Evolutionary conservation across 768 basidiomycete genomes (phyloP).

Genomic region (Termitomyces eurrhizus): DNA sequence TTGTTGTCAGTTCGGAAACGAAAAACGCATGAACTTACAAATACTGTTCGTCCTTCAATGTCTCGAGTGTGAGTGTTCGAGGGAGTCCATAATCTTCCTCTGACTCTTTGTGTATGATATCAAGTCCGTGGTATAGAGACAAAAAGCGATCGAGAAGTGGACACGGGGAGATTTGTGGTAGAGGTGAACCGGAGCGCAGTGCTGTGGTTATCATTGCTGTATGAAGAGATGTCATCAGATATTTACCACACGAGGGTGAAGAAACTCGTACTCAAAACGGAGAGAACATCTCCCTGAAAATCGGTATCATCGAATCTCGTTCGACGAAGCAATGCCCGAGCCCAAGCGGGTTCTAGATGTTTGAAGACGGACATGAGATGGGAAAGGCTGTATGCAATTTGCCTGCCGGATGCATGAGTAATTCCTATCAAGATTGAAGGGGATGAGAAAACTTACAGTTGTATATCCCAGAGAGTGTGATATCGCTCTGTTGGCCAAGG

Average conservation of each 20-base stretch:
- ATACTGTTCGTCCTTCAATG: slow-evolving; percentile 75
- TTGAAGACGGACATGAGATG: slow-evolving; percentile 72
- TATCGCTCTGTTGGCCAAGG: slow-evolving; percentile 81
- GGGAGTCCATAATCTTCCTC: slow-evolving; percentile 78
- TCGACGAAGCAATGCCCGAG: slow-evolving; percentile 67
- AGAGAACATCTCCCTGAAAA: slow-evolving; percentile 82
- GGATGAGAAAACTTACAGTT: slow-evolving; percentile 42
- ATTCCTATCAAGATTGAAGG: background rate
- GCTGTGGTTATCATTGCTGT: slow-evolving; percentile 75
- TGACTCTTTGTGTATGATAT: slow-evolving; percentile 64
- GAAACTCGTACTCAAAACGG: slow-evolving; percentile 60
- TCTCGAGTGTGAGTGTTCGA: slow-evolving; percentile 63
- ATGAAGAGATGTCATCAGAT: background rate
- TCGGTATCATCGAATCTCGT: slow-evolving; percentile 73
- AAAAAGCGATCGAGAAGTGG: slow-evolving; percentile 52
- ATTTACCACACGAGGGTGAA: background rate
- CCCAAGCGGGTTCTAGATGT: slow-evolving; percentile 74
- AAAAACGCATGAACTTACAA: slow-evolving; percentile 42
- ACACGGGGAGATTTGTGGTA: slow-evolving; percentile 86
- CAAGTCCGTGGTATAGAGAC: slow-evolving; percentile 50
- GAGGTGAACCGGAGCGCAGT: slow-evolving; percentile 64
- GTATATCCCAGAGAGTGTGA: slow-evolving; percentile 61
- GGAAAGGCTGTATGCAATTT: slow-evolving; percentile 65
- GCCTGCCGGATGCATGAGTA: slow-evolving; percentile 34
- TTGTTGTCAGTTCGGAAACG: background rate